These are phyloP conservation scores for Paramecium caudatum DNA, from an alignment of 73 alveolate genomes.

Conservation along the genomic window DNA sequence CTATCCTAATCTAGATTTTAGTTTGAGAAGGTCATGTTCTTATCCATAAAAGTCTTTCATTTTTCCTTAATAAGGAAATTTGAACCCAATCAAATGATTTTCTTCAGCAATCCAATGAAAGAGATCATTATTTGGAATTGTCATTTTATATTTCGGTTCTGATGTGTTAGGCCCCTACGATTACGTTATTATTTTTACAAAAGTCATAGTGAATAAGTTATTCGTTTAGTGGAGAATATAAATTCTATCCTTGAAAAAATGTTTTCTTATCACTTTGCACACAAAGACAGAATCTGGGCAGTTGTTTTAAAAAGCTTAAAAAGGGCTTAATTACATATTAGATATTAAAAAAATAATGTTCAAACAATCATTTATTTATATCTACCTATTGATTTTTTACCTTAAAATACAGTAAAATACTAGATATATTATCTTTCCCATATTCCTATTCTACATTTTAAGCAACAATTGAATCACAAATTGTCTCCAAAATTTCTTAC, in stretches of 20 bases:
- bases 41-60: constrained; percentile 20
- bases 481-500: constrained; percentile 17
- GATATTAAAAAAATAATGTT: constrained; percentile 20
- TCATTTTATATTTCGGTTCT: constrained; percentile 2
- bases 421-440: constrained; percentile 59
- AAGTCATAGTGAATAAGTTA: constrained; percentile 26
- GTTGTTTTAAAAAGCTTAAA: no score
- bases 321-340: no score
- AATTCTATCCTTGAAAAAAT: constrained; percentile 14
- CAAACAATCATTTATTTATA: not conserved
- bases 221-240: not conserved
- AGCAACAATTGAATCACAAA: constrained; percentile 37
- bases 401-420: constrained; percentile 48
- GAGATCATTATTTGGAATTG: not conserved
- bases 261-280: constrained; percentile 10
- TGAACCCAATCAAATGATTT: constrained; percentile 15
- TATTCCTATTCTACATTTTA: constrained; percentile 27
- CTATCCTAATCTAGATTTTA: not conserved
- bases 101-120: not conserved
- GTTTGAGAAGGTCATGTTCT: not conserved
- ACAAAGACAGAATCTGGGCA: no score
- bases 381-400: not conserved
- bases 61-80: constrained; percentile 16
- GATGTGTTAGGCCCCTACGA: not conserved
- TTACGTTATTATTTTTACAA: not conserved